A percentile compares a stretch with the other conserved stretches of the same genome.
Conservation (phyloP, 345 rosid species). For the Pseudoturritis turrita region DNA sequence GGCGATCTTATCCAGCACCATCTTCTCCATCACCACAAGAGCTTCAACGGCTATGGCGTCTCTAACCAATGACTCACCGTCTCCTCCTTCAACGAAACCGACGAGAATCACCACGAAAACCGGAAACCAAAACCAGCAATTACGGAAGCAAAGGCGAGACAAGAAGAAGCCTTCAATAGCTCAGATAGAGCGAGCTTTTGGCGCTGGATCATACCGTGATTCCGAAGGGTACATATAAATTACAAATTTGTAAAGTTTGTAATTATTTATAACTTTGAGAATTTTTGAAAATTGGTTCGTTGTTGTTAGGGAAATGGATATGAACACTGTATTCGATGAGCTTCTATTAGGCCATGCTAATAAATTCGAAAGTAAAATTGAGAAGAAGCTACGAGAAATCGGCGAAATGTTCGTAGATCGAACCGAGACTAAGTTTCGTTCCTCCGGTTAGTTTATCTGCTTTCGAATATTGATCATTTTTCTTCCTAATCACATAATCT, state of each 20-base stretch:
- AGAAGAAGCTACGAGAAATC: conserved; percentile 65
- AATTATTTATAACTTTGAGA: too few species aligned
- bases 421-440: conserved; percentile 47
- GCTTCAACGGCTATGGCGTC: conserved; percentile 24
- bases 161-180: conserved; percentile 44
- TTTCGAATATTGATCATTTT: neutral
- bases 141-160: conserved; percentile 17
- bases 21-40: conserved; percentile 22
- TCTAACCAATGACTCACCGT: neutral
- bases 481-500: neutral
- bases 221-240: conserved; percentile 37
- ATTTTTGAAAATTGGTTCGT: neutral
- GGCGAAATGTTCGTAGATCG: conserved; percentile 54
- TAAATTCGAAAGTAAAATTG: conserved; percentile 46
- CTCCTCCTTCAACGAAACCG: conserved; percentile 22
- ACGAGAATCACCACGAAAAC: neutral
- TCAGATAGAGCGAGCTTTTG: conserved; percentile 72
- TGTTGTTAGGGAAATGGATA: conserved; percentile 36
- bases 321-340: conserved; percentile 43
- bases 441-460: conserved; percentile 43
- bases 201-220: conserved; percentile 79
- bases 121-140: conserved; percentile 11
- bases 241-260: too few species aligned
- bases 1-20: conserved; percentile 32
- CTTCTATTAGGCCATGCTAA: conserved; percentile 40